Base-by-base conservation (phyloP, 805 yeast species). In the Candida ovalis region DNA sequence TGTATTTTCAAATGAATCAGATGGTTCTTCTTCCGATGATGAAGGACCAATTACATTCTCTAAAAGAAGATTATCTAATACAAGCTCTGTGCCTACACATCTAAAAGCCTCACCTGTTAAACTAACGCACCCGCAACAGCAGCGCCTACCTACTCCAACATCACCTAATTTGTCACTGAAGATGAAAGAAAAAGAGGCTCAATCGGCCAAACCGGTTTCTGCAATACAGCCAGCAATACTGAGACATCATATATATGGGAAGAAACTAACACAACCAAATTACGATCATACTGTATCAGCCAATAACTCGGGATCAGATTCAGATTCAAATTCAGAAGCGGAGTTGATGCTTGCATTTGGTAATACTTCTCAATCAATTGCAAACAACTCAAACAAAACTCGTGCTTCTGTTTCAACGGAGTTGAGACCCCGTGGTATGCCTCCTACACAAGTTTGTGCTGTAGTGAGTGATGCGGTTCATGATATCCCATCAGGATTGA, bases 301-400 rank as follows among this genome's bases (percentile, higher is more conserved):
- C 4, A 24, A 23, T 24, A 23, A n/a, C 18, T 18, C 22, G 12
- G 38, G 19, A 4, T 19, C 40, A 7, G 41, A 38, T 27, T 22
- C 47, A 8, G 36, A 36, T 23, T 23, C 40, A 28, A 46, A 41
- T 21, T 48, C 53, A 1, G 58, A 53, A 8, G 49, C 56, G 5
- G 61, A 57, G 49, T 52, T 57, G 21, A 51, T 56, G 10, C 48
- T 57, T 6, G 47, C 52, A 2, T 53, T 57, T 43, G 58, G 57
- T 12, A 47, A 32, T 13, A 49, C 53, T 7, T 39, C 47, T 21
- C 35, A 30, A 30, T 30, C 35, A 7, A 30, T 30, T 15, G 35
- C 15, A 4, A 30, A 30, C n/a, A 17, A 10, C 35, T 7, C 9
- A 15, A 30, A 13, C 35, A 12, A 8, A 8, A 30, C 7, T 5